A percentile compares a stretch with the other conserved stretches of the same genome.
phyloP scores from a whole-genome alignment of 108 stramenopile genomes.

The Skeletonema costatum region DNA sequence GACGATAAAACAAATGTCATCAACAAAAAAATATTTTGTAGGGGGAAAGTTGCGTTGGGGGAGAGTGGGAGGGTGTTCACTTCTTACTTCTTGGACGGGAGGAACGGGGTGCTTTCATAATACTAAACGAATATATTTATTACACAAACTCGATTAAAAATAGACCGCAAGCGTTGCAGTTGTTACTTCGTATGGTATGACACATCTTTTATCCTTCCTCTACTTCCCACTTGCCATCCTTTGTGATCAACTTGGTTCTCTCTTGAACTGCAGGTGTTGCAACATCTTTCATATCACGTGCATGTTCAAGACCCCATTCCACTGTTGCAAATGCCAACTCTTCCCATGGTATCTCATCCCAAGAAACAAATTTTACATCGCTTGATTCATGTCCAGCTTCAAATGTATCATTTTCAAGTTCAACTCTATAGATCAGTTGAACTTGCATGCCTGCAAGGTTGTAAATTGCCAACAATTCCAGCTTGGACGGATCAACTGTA shows the following conservation, averaged over 20 bases:
- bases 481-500: slow-evolving; percentile 20
- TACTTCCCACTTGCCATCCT: slow-evolving; percentile 37
- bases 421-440: slow-evolving; percentile 41
- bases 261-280: slow-evolving; percentile 34
- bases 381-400: slow-evolving; percentile 47
- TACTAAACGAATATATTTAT: slow-evolving; percentile 2
- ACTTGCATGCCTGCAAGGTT: slow-evolving; percentile 48
- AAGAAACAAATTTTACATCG: slow-evolving; percentile 45
- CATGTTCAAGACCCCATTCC: slow-evolving; percentile 35
- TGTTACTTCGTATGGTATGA: background rate
- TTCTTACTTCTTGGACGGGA: background rate
- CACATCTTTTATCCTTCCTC: slow-evolving; percentile 16
- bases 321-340: slow-evolving; percentile 46
- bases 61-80: background rate
- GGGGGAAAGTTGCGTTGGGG: background rate
- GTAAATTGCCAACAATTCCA: slow-evolving; percentile 43
- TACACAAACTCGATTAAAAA: background rate
- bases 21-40: background rate
- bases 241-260: slow-evolving; percentile 28
- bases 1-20: background rate
- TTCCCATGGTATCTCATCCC: slow-evolving; percentile 43
- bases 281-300: slow-evolving; percentile 25
- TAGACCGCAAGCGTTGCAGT: background rate
- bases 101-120: background rate
- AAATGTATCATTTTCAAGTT: slow-evolving; percentile 31